Evolutionary conservation across 163 green algal species (phyloP).

Genomic region (Volvox carteri): DNA sequence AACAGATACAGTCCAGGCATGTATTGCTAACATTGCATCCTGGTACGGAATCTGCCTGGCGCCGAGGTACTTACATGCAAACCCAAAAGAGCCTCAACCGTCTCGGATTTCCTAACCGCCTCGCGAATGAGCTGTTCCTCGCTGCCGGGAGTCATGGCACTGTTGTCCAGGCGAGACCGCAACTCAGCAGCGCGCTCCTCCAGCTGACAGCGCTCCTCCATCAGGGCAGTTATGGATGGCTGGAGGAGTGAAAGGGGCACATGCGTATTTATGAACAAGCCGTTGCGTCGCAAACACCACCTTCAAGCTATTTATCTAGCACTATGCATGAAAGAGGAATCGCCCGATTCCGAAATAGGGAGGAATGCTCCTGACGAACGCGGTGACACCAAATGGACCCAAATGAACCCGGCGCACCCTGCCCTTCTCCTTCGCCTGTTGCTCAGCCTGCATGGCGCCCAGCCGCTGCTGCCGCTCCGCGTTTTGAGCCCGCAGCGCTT

Average conservation of each 20-base stretch:
- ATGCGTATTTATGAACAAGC: too few relatives aligned
- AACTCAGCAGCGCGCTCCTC: not conserved
- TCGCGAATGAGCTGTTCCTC: not conserved
- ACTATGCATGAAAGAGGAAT: too few relatives aligned
- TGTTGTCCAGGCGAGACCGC: not conserved
- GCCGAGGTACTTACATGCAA: constrained; percentile 45
- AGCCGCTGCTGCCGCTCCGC: not conserved
- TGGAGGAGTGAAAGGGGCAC: too few relatives aligned
- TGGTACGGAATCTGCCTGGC: too few relatives aligned
- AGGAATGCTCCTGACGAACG: too few relatives aligned
- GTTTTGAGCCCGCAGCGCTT: constrained; percentile 46
- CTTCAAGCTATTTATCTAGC: too few relatives aligned
- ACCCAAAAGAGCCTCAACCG: constrained; percentile 21
- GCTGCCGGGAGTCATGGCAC: constrained; percentile 14
- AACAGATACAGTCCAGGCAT: too few relatives aligned
- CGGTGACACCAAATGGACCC: too few relatives aligned
- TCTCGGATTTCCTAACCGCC: not conserved
- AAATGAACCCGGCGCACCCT: not conserved
- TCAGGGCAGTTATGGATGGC: not conserved
- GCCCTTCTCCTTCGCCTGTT: not conserved
- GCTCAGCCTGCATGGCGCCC: not conserved
- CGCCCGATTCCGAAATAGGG: too few relatives aligned
- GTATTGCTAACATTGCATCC: too few relatives aligned
- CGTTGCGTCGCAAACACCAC: too few relatives aligned
- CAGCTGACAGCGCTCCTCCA: constrained; percentile 27